These are phyloP conservation scores for Aspergillus phoenicis DNA, from an alignment of 2,329 filamentous ascomycete genomes.

Conservation along the genomic window DNA sequence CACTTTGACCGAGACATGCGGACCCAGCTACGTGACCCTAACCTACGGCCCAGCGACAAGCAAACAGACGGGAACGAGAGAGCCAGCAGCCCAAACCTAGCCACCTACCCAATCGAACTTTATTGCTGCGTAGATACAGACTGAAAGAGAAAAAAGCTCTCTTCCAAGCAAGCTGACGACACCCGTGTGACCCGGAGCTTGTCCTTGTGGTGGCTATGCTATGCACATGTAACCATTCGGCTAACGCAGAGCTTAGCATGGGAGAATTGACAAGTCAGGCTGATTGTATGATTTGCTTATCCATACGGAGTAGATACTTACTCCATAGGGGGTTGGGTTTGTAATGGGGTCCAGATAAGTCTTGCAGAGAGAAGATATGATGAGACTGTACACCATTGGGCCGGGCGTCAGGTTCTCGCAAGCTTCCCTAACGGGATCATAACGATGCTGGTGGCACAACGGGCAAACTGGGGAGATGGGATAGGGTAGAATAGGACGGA, in stretches of 20 bases:
- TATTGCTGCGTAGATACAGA: too few species aligned
- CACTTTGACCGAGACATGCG: too few species aligned
- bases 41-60: too few species aligned
- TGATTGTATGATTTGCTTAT: neutral
- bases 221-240: constrained; percentile 1
- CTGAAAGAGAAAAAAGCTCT: too few species aligned
- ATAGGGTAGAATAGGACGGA: neutral
- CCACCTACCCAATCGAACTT: too few species aligned
- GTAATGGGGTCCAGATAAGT: neutral
- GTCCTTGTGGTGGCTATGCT: neutral
- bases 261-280: neutral
- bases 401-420: neutral
- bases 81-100: too few species aligned
- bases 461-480: neutral
- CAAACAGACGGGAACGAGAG: too few species aligned
- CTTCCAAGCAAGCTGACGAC: neutral
- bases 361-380: neutral
- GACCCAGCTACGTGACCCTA: too few species aligned
- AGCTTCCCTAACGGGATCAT: neutral
- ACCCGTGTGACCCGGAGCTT: neutral
- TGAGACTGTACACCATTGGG: neutral
- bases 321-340: neutral
- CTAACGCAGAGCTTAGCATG: neutral
- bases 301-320: too few species aligned
- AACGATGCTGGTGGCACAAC: neutral